These are phyloP conservation scores for Bauhinia variegata DNA, from an alignment of 306 rosid species.

Conservation along the genomic window DNA sequence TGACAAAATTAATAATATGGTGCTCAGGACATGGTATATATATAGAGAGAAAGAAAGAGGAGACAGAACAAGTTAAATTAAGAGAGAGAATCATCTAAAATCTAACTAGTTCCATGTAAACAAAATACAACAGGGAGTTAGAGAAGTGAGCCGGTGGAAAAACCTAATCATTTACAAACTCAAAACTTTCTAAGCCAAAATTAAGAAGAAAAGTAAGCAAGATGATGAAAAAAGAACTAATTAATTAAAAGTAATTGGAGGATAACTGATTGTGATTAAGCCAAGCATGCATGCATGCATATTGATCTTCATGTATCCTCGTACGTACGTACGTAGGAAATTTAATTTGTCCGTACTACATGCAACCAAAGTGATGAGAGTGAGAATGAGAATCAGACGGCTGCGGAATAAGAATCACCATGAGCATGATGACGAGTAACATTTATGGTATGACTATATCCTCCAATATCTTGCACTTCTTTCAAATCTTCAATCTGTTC, in stretches of 20 bases:
- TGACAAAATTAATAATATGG: too few relatives aligned
- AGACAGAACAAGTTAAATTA: not conserved
- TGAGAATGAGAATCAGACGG: slow-evolving; percentile 32
- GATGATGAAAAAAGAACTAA: not conserved
- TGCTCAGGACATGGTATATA: too few relatives aligned
- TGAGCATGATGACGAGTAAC: slow-evolving; percentile 38
- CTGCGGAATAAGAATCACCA: slow-evolving; percentile 49
- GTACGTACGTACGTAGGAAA: not conserved
- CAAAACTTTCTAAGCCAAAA: not conserved
- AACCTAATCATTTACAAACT: slow-evolving; percentile 6
- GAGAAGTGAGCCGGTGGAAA: slow-evolving; percentile 11
- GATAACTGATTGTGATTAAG: too few relatives aligned
- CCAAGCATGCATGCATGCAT: too few relatives aligned
- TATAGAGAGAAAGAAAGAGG: too few relatives aligned
- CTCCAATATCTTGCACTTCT: slow-evolving; percentile 43
- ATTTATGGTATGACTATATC: slow-evolving; percentile 35
- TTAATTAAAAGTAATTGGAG: too few relatives aligned
- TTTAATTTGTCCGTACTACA: slow-evolving; percentile 8
- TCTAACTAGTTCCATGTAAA: slow-evolving; percentile 31
- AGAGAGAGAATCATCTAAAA: slow-evolving; percentile 19
- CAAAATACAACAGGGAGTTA: slow-evolving; percentile 26
- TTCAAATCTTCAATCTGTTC: slow-evolving; percentile 62
- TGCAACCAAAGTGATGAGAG: slow-evolving; percentile 25
- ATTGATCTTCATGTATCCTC: too few relatives aligned
- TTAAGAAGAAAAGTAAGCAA: too few relatives aligned